Conservation (phyloP, 2,329 filamentous ascomycete genomes). For the Lachnellula cervina region DNA sequence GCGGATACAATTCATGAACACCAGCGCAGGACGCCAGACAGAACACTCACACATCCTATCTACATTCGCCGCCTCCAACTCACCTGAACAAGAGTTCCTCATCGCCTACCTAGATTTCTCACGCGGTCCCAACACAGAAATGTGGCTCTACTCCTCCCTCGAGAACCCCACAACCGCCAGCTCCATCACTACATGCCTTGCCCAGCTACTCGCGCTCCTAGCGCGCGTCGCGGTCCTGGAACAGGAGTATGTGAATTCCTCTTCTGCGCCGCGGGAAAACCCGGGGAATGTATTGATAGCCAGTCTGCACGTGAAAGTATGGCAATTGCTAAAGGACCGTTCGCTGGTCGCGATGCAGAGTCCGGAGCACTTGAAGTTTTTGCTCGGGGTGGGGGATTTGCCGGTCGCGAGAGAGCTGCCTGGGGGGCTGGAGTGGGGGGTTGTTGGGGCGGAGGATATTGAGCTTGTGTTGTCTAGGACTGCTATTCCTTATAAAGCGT, state of each 20-base stretch:
- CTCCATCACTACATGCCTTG: constrained; percentile 23
- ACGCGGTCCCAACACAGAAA: constrained; percentile 56
- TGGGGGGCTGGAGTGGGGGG: constrained; percentile 51
- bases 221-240: constrained; percentile 30
- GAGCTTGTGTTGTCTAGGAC: constrained; percentile 50
- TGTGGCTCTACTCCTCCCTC: constrained; percentile 56
- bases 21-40: constrained; percentile 36
- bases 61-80: constrained; percentile 25
- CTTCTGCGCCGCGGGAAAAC: constrained; percentile 9
- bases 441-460: constrained; percentile 48
- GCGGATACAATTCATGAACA: constrained; percentile 54
- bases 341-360: constrained; percentile 23
- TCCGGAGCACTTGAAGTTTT: constrained; percentile 48
- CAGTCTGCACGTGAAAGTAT: constrained; percentile 36
- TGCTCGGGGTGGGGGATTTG: constrained; percentile 47
- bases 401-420: constrained; percentile 37
- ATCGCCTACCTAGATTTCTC: constrained; percentile 59
- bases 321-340: constrained; percentile 29
- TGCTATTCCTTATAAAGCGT: constrained; percentile 41
- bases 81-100: constrained; percentile 38
- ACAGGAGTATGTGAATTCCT: constrained; percentile 12
- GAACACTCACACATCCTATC: constrained; percentile 41
- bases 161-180: constrained; percentile 33
- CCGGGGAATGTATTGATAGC: constrained; percentile 40
- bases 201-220: constrained; percentile 33